Percentiles rank a stretch among this genome's conserved stretches.
Evolutionary conservation across 768 basidiomycete genomes (phyloP).

Genomic region (Mycena floridula): DNA sequence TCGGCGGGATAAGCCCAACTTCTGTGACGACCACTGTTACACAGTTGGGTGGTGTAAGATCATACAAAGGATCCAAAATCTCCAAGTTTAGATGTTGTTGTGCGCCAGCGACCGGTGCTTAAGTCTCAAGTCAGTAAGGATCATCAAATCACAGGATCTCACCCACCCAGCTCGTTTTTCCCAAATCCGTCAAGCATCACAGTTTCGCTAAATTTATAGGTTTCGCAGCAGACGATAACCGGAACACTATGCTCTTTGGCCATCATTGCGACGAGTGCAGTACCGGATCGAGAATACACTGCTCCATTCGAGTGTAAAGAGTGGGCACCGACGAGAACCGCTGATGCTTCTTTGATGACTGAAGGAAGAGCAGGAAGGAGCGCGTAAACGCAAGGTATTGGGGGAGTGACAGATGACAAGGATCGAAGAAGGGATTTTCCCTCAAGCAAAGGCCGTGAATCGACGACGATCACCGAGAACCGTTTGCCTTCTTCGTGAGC

Average conservation of each 20-base stretch:
- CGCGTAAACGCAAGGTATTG: conserved; percentile 85
- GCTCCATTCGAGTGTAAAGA: conserved; percentile 93
- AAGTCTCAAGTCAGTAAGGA: conserved; percentile 1
- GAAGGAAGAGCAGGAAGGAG: conserved; percentile 83
- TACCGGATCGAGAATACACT: conserved; percentile 90
- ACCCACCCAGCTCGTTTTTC: conserved; percentile 89
- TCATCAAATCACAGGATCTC: conserved; percentile 1
- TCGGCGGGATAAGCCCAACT: conserved; percentile 91
- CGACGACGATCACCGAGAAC: conserved; percentile 90
- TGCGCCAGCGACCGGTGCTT: no score
- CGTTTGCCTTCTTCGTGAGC: conserved; percentile 68
- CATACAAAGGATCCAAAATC: conserved; percentile 84
- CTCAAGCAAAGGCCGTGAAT: conserved; percentile 93
- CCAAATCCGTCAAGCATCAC: conserved; percentile 92
- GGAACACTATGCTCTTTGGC: conserved; percentile 85
- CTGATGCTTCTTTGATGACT: conserved; percentile 74
- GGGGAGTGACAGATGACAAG: conserved; percentile 50
- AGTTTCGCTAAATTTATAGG: conserved; percentile 94
- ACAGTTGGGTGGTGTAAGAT: conserved; percentile 85
- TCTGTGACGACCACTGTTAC: conserved; percentile 98
- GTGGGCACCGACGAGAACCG: conserved; percentile 88
- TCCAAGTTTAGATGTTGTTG: conserved; percentile 50
- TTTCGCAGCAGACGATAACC: conserved; percentile 96
- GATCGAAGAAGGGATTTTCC: conserved; percentile 75
- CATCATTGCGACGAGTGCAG: conserved; percentile 95